A percentile compares a stretch with the other conserved stretches of the same genome.
phyloP scores from a whole-genome alignment of 2,329 filamentous ascomycete species.

The Alternaria incomplexa region DNA sequence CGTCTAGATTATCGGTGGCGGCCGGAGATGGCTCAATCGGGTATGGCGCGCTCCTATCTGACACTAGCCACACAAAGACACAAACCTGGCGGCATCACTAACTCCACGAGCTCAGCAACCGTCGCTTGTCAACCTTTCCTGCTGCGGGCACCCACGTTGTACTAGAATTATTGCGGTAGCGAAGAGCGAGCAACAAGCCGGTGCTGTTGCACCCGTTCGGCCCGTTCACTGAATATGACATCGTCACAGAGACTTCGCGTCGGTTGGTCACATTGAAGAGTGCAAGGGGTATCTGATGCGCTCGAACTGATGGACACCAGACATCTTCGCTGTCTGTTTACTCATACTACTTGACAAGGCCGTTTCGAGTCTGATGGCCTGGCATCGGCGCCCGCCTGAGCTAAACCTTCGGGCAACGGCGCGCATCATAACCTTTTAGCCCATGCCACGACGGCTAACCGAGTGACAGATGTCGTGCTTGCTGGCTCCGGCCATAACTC shows the following conservation, averaged over 20 bases:
- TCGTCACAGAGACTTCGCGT: background rate
- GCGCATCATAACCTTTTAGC: constrained; percentile 1
- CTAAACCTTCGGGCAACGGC: constrained; percentile 1
- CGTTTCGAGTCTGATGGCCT: constrained; percentile 6
- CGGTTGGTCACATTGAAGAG: background rate
- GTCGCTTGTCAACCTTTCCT: background rate
- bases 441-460: background rate
- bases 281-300: background rate
- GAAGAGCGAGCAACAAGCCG: background rate
- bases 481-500: background rate
- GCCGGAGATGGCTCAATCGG: background rate
- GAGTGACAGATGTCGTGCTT: constrained; percentile 4
- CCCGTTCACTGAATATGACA: background rate
- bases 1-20: background rate
- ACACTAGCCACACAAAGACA: background rate
- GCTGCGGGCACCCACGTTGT: background rate
- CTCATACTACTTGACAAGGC: background rate
- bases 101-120: background rate
- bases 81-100: background rate
- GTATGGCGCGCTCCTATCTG: background rate
- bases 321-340: background rate
- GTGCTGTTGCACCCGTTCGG: background rate
- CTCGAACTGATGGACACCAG: background rate
- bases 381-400: background rate
- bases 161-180: background rate